Conservation (phyloP, 306 rosid species). For the Prunus armeniaca region DNA sequence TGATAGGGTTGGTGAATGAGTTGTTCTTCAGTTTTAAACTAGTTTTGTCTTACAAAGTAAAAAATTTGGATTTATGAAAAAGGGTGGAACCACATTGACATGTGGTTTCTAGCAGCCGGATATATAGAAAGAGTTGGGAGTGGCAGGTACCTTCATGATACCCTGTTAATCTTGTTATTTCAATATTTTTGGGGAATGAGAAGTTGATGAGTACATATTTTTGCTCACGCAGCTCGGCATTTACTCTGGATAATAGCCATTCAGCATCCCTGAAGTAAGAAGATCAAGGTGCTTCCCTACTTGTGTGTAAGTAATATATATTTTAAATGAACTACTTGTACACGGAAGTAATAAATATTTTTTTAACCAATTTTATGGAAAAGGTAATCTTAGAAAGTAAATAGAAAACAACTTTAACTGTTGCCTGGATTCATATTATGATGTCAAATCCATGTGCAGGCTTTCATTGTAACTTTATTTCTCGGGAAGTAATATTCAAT, state of each 20-base stretch:
- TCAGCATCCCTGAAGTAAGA: background rate
- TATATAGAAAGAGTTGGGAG: background rate
- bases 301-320: background rate
- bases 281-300: background rate
- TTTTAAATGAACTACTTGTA: background rate
- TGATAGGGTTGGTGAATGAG: background rate
- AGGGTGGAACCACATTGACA: background rate
- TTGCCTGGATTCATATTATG: background rate
- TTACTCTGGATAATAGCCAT: background rate
- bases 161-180: background rate
- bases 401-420: background rate
- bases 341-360: too few relatives aligned
- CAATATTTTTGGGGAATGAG: background rate
- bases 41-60: background rate
- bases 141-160: background rate
- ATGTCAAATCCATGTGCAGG: background rate
- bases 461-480: background rate
- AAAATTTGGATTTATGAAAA: background rate
- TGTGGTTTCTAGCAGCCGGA: background rate
- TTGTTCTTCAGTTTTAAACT: background rate
- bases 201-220: background rate
- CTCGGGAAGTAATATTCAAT: background rate
- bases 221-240: background rate
- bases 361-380: too few relatives aligned
- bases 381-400: background rate